These are phyloP conservation scores for Pseudogymnoascus sp. DNA, from an alignment of 2,329 filamentous ascomycete species.

Conservation along the genomic window DNA sequence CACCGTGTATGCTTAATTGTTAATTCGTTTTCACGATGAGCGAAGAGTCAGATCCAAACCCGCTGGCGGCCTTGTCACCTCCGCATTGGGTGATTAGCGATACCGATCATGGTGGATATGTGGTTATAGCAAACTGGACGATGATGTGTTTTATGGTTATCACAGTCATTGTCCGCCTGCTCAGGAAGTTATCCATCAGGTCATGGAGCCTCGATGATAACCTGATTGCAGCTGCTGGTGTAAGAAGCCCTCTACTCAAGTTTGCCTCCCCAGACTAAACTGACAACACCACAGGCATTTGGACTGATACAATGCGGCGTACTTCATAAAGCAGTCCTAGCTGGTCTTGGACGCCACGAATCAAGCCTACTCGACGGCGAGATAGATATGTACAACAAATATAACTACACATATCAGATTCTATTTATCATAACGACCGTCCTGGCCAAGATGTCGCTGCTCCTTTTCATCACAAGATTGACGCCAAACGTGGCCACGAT, in stretches of 20 bases:
- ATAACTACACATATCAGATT: conserved; percentile 24
- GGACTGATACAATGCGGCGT: conserved; percentile 8
- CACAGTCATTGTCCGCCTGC: background rate
- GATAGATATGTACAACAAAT: conserved; percentile 14
- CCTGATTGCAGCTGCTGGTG: background rate
- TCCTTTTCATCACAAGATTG: conserved; percentile 21
- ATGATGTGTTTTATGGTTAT: conserved; percentile 4
- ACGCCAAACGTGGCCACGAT: conserved; percentile 16
- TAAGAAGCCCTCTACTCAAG: background rate
- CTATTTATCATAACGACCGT: conserved; percentile 25
- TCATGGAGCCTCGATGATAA: conserved; percentile 7
- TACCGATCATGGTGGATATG: background rate
- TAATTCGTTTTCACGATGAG: background rate
- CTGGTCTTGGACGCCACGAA: conserved; percentile 26
- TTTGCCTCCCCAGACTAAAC: background rate
- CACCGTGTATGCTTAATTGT: background rate
- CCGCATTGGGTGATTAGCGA: conserved; percentile 4
- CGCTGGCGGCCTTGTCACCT: background rate
- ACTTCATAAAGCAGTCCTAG: conserved; percentile 16
- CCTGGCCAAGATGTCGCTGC: conserved; percentile 24
- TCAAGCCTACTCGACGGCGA: conserved; percentile 17
- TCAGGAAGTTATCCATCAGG: background rate
- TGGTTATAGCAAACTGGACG: conserved; percentile 4
- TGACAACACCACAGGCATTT: background rate
- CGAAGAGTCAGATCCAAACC: background rate